A percentile compares a stretch with the other conserved stretches of the same genome.
Evolutionary conservation across 163 green algal species (phyloP).

Genomic region (Scenedesmus sp.): DNA sequence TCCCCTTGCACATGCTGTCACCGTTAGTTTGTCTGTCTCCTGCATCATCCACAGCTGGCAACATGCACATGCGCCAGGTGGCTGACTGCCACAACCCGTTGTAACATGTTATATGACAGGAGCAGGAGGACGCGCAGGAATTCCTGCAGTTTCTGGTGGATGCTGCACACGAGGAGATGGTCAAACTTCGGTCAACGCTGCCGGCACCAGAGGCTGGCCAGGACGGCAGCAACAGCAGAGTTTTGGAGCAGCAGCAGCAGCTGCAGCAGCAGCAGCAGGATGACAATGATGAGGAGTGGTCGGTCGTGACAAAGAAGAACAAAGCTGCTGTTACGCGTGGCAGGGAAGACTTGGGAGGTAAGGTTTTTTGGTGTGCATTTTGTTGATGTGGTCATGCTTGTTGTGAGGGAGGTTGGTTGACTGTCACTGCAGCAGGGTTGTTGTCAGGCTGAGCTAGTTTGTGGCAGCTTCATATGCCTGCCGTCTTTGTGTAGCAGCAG

Average conservation of each 20-base stretch:
- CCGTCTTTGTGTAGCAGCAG: no score
- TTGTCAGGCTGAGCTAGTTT: no score
- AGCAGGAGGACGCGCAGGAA: constrained; percentile 75
- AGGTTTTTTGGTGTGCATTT: background rate
- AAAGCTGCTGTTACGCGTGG: constrained; percentile 54
- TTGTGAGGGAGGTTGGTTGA: background rate
- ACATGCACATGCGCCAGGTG: no score
- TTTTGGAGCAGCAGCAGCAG: background rate
- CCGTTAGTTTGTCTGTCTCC: no score
- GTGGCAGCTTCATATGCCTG: no score
- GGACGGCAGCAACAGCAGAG: constrained; percentile 23
- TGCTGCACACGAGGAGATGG: constrained; percentile 73
- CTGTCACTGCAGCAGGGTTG: no score
- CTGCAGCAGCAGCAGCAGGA: background rate
- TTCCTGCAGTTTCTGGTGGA: constrained; percentile 76
- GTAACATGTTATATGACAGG: constrained; percentile 30
- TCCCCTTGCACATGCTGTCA: no score
- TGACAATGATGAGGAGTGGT: constrained; percentile 68
- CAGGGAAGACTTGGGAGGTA: constrained; percentile 18
- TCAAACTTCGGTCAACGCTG: constrained; percentile 56
- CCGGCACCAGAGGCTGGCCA: constrained; percentile 23
- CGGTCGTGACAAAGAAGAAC: constrained; percentile 69
- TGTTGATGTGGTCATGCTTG: background rate
- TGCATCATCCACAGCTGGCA: no score
- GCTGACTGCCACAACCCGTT: no score